Evolutionary conservation across 352 stramenopile genomes (phyloP).

Genomic region (Globisporangium ultimum): DNA sequence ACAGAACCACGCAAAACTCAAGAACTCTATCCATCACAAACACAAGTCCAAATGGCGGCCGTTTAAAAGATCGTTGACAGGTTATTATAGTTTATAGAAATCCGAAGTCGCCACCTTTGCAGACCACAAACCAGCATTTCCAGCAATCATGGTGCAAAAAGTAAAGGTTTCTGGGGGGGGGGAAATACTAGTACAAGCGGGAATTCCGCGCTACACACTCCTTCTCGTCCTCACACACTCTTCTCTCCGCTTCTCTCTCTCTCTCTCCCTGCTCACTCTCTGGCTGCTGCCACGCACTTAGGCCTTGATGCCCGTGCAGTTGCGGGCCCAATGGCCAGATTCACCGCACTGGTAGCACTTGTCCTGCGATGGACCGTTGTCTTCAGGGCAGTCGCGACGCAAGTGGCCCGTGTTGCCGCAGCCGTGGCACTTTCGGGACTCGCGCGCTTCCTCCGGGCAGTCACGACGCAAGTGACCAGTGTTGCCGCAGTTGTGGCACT

Average conservation of each 20-base stretch:
- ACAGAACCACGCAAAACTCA: too few relatives aligned
- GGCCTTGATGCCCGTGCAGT: conserved; percentile 57
- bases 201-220: conserved; percentile 32
- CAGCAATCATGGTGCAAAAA: conserved; percentile 12
- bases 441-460: conserved; percentile 61
- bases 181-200: conserved; percentile 63
- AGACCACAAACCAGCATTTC: background rate
- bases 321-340: conserved; percentile 73
- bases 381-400: conserved; percentile 77
- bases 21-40: too few relatives aligned
- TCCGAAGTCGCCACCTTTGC: background rate
- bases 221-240: conserved; percentile 28
- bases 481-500: conserved; percentile 82
- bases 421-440: conserved; percentile 76
- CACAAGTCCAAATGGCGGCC: background rate
- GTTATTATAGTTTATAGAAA: conserved; percentile 15
- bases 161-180: conserved; percentile 39
- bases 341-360: conserved; percentile 86
- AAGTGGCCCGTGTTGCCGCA: conserved; percentile 67
- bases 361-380: conserved; percentile 59
- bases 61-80: conserved; percentile 1
- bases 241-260: conserved; percentile 28
- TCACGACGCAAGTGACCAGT: conserved; percentile 66
- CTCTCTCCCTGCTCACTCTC: conserved; percentile 44
- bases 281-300: conserved; percentile 38